phyloP scores from a whole-genome alignment of 2,329 filamentous ascomycete species.

The Emmonsiellopsis sp. region DNA sequence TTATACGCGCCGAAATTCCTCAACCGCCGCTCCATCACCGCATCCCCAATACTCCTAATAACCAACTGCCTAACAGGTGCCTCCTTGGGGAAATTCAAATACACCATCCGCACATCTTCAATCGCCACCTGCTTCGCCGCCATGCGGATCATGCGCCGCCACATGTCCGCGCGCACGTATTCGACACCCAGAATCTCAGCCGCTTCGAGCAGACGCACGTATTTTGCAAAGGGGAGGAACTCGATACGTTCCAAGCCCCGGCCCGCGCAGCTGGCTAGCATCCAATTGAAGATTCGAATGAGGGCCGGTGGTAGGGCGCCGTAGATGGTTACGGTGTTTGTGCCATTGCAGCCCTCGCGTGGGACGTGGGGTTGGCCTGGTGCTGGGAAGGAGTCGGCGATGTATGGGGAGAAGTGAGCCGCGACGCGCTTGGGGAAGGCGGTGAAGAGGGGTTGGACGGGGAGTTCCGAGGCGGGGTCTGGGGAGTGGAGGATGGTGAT shows the following conservation, averaged over 20 bases:
- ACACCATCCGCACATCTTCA: conserved; percentile 10
- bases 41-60: conserved; percentile 13
- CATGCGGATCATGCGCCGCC: conserved; percentile 10
- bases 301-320: conserved; percentile 7
- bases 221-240: conserved; percentile 10
- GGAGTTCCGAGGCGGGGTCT: conserved; percentile 2
- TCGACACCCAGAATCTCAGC: conserved; percentile 7
- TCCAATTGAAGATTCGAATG: conserved; percentile 9
- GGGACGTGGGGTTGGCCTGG: conserved; percentile 1
- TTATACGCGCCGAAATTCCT: conserved; percentile 10
- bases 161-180: conserved; percentile 6
- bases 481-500: conserved; percentile 8
- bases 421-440: conserved; percentile 7
- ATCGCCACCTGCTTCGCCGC: conserved; percentile 7
- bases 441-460: neutral
- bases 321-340: conserved; percentile 6
- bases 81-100: conserved; percentile 6
- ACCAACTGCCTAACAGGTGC: conserved; percentile 8
- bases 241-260: conserved; percentile 5
- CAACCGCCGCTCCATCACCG: conserved; percentile 10
- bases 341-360: conserved; percentile 10
- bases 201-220: conserved; percentile 10
- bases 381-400: conserved; percentile 10
- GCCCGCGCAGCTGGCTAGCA: conserved; percentile 8
- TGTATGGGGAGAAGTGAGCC: conserved; percentile 8